Conservation (phyloP, 2,329 filamentous ascomycete species). For the Stagonosporopsis tanaceti region DNA sequence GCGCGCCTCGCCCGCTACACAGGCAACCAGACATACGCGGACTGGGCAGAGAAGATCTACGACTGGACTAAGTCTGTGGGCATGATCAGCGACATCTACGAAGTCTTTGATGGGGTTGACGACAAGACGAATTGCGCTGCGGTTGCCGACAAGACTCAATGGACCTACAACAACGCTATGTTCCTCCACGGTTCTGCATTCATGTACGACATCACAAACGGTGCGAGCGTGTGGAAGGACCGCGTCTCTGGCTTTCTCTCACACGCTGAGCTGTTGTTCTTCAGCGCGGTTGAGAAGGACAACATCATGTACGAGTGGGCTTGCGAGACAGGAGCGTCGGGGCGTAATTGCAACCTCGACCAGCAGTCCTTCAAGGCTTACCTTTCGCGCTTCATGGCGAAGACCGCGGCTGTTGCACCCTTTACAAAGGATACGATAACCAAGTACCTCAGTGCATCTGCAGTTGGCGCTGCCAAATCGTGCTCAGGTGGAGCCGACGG, state of each 20-base stretch:
- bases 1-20: conserved; percentile 77
- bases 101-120: conserved; percentile 65
- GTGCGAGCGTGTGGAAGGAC: conserved; percentile 61
- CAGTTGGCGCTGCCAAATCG: conserved; percentile 53
- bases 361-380: conserved; percentile 81
- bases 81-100: conserved; percentile 59
- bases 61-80: conserved; percentile 61
- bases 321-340: conserved; percentile 64
- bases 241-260: conserved; percentile 68
- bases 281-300: conserved; percentile 61
- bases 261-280: conserved; percentile 56
- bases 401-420: conserved; percentile 55
- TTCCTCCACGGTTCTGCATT: conserved; percentile 63
- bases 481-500: conserved; percentile 54
- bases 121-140: conserved; percentile 60
- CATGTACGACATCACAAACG: conserved; percentile 63
- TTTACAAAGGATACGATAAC: conserved; percentile 50
- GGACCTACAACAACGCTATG: conserved; percentile 66
- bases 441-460: conserved; percentile 52
- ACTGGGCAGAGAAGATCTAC: conserved; percentile 75
- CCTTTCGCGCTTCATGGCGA: conserved; percentile 68
- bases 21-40: conserved; percentile 62
- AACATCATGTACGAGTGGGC: conserved; percentile 70
- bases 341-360: conserved; percentile 70
- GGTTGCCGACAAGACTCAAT: conserved; percentile 60